These are phyloP conservation scores for Neoascochyta sp. DNA, from an alignment of 2,329 filamentous ascomycete genomes.

Conservation along the genomic window DNA sequence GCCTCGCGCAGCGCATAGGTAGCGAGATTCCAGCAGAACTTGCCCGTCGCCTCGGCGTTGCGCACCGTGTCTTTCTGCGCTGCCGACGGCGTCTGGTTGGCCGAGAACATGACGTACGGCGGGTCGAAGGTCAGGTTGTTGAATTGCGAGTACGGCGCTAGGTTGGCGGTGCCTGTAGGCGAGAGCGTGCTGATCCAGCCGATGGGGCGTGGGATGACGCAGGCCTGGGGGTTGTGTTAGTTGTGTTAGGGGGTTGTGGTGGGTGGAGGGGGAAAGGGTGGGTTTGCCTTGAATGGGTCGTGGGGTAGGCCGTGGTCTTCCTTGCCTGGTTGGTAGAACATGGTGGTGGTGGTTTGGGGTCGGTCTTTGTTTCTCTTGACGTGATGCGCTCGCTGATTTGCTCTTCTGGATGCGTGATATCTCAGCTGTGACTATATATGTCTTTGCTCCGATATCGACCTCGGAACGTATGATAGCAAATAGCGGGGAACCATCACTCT, in stretches of 20 bases:
- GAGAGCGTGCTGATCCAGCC: slow-evolving; percentile 60
- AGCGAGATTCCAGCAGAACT: slow-evolving; percentile 59
- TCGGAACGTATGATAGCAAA: no score
- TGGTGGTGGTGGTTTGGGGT: slow-evolving; percentile 13
- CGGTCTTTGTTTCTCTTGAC: no score
- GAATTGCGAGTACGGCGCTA: slow-evolving; percentile 61
- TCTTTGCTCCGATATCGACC: no score
- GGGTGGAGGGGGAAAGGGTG: not conserved
- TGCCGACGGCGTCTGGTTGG: slow-evolving; percentile 51
- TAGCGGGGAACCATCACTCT: slow-evolving; percentile 9
- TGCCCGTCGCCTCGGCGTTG: slow-evolving; percentile 55
- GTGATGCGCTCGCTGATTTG: no score
- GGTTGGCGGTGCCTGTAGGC: slow-evolving; percentile 48
- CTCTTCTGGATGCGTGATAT: no score
- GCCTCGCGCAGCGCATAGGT: slow-evolving; percentile 55
- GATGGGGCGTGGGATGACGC: slow-evolving; percentile 59
- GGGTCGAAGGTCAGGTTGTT: slow-evolving; percentile 62
- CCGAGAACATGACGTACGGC: slow-evolving; percentile 60
- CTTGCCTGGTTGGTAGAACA: slow-evolving; percentile 55
- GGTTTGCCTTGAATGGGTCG: slow-evolving; percentile 54
- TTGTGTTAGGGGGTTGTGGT: not conserved
- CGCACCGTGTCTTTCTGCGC: slow-evolving; percentile 55
- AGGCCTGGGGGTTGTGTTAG: slow-evolving; percentile 40
- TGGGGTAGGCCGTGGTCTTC: slow-evolving; percentile 52
- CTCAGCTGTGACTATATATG: no score